Base-by-base conservation (phyloP, 192 early-diverging fungal species). In the Mortierella hygrophila region DNA sequence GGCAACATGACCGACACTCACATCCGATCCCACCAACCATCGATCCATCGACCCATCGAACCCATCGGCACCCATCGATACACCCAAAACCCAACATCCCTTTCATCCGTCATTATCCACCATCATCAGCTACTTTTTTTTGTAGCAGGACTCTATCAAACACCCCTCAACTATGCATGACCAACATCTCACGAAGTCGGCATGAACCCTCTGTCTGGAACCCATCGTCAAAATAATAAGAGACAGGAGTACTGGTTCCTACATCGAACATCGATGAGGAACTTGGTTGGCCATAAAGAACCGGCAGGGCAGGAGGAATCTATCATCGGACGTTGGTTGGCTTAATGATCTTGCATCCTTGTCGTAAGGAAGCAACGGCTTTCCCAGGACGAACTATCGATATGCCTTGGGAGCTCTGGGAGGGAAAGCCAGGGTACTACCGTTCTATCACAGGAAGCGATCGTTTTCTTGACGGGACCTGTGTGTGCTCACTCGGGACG, bases 41-140 rank as follows among this genome's bases (percentile, higher is more conserved):
- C 78, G 70, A 79, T 79, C 78, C 78, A 72, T 79, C 70, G 38
- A 72, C 37, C 7, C 49, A 78, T 78, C 68, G 47, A 52, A 52
- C 49, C 49, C 49, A 52, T 52, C 49, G 49, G 18, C 16, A 41
- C 37, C 18, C 7, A 65, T 65, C 26, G 60, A 65, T 65, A 65
- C 60, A 26, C 29, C 60, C 60, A 65, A 32, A 65, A 65, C 60
- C 60, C 60, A 65, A 65, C 60, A 65, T 65, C 60, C 60, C 41
- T 40, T 35, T 37, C 15, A 57, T 21, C 37, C 41, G 29, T 76
- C 75, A 77, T 54, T 65, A 40, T 47, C 32, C 68, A 16, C 46
- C 13, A 77, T 32, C 29, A 6, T 49, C 41, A 29, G 44, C 38
- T 3, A 47, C 21, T 46, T 29, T 46, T 26, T 26, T 47, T 42